Evolutionary conservation across 2,329 filamentous ascomycete species (phyloP).

Genomic region (Cladosporium sp.): DNA sequence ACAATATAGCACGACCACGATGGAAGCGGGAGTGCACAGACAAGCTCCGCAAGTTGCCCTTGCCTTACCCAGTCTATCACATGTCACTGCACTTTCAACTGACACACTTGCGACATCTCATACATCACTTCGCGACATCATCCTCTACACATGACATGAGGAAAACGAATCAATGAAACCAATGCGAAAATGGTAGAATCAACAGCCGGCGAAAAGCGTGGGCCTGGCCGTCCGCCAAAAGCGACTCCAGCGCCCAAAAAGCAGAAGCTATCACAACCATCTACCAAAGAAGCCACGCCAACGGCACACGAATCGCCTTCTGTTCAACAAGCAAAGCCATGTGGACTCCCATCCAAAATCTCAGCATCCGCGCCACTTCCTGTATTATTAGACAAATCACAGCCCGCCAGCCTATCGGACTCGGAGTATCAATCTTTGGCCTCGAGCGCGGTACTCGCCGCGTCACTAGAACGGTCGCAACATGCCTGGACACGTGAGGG

Average conservation of each 20-base stretch:
- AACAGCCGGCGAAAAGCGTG: conserved; percentile 31
- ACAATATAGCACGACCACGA: not conserved
- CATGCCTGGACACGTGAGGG: conserved; percentile 69
- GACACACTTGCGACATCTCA: not conserved
- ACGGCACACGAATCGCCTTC: conserved; percentile 22
- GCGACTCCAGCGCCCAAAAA: conserved; percentile 28
- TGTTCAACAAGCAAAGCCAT: conserved; percentile 31
- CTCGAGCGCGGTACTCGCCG: conserved; percentile 74
- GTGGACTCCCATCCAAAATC: conserved; percentile 62
- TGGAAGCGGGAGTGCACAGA: conserved; percentile 16
- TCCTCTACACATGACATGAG: not conserved
- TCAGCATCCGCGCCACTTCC: conserved; percentile 69
- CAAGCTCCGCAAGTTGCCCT: conserved; percentile 3
- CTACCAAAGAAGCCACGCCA: conserved; percentile 18
- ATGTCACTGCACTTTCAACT: conserved; percentile 1
- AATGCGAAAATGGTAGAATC: conserved; percentile 17
- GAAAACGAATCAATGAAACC: not conserved
- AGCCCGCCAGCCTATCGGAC: conserved; percentile 62
- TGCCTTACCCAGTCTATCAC: conserved; percentile 9
- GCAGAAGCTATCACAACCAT: conserved; percentile 31
- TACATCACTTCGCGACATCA: conserved; percentile 1
- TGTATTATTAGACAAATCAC: conserved; percentile 64
- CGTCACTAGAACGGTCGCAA: conserved; percentile 73
- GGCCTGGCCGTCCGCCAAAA: conserved; percentile 30
- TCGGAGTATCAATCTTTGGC: conserved; percentile 73